Evolutionary conservation across 2,329 filamentous ascomycete species (phyloP).

Genomic region (Botryotinia narcissicola): DNA sequence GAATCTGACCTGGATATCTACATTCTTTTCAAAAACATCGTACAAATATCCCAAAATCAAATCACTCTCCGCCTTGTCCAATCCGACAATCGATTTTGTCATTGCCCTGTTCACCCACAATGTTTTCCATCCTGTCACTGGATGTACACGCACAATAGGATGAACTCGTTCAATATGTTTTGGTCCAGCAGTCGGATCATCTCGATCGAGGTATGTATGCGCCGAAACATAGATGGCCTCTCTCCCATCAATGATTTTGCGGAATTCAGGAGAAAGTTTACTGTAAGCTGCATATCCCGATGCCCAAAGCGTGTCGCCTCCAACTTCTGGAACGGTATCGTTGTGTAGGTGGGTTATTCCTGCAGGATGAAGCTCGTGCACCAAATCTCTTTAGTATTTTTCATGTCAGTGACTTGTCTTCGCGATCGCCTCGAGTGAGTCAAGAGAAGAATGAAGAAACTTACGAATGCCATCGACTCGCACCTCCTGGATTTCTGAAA

Average conservation of each 20-base stretch:
- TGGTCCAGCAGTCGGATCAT: slow-evolving; percentile 58
- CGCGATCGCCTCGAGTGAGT: background rate
- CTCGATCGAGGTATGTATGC: slow-evolving; percentile 64
- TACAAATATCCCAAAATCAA: slow-evolving; percentile 64
- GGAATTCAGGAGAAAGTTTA: slow-evolving; percentile 68
- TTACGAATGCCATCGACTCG: slow-evolving; percentile 64
- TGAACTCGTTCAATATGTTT: slow-evolving; percentile 66
- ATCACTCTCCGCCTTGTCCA: slow-evolving; percentile 69
- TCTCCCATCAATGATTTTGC: slow-evolving; percentile 66
- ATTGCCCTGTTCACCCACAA: slow-evolving; percentile 70
- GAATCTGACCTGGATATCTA: slow-evolving; percentile 71
- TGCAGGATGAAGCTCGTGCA: slow-evolving; percentile 68
- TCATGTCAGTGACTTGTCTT: background rate
- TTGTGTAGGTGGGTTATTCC: slow-evolving; percentile 70
- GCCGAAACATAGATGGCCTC: slow-evolving; percentile 64
- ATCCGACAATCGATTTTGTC: slow-evolving; percentile 65
- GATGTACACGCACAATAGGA: slow-evolving; percentile 67
- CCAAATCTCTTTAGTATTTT: slow-evolving; percentile 50
- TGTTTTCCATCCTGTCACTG: slow-evolving; percentile 71
- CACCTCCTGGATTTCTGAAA: slow-evolving; percentile 66
- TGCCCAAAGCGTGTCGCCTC: slow-evolving; percentile 72
- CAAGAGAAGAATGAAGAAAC: background rate
- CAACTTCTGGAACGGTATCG: slow-evolving; percentile 56
- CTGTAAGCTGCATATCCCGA: slow-evolving; percentile 70
- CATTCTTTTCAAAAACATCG: slow-evolving; percentile 63